phyloP scores from a whole-genome alignment of 2,329 filamentous ascomycete genomes.

The Cercospora zeina region DNA sequence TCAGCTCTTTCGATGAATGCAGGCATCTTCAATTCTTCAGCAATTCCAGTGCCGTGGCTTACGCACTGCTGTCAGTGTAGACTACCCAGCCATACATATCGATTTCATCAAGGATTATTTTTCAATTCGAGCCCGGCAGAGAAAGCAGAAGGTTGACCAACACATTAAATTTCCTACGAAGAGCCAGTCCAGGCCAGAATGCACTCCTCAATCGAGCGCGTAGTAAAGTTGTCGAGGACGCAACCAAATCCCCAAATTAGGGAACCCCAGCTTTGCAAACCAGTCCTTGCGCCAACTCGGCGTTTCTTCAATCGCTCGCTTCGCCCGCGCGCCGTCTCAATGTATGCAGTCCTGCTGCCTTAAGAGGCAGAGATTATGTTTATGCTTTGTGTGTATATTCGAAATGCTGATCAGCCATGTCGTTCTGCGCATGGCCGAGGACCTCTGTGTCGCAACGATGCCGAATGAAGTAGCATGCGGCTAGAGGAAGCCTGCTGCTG shows the following conservation, averaged over 20 bases:
- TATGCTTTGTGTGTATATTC: background rate
- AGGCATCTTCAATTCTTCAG: background rate
- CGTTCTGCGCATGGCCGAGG: background rate
- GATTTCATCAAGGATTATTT: background rate
- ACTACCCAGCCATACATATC: background rate
- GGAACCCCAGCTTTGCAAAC: background rate
- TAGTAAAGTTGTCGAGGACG: background rate
- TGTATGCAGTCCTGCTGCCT: slow-evolving; percentile 20
- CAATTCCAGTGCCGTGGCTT: background rate
- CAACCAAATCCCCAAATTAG: background rate
- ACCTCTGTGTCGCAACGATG: background rate
- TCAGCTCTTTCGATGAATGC: too few species aligned
- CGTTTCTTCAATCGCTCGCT: background rate
- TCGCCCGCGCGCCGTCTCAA: slow-evolving; percentile 7
- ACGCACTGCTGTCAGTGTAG: background rate
- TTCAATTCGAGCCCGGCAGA: background rate
- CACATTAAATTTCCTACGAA: slow-evolving; percentile 11
- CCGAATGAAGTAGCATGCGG: background rate
- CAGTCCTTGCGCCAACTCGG: background rate
- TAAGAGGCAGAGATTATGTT: slow-evolving; percentile 12
- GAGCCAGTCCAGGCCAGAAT: background rate
- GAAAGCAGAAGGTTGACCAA: background rate
- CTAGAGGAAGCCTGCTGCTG: slow-evolving; percentile 1
- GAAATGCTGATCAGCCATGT: slow-evolving; percentile 3
- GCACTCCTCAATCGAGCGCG: background rate